These are phyloP conservation scores for Striga asiatica DNA, from an alignment of 257 asterid species.

Conservation along the genomic window DNA sequence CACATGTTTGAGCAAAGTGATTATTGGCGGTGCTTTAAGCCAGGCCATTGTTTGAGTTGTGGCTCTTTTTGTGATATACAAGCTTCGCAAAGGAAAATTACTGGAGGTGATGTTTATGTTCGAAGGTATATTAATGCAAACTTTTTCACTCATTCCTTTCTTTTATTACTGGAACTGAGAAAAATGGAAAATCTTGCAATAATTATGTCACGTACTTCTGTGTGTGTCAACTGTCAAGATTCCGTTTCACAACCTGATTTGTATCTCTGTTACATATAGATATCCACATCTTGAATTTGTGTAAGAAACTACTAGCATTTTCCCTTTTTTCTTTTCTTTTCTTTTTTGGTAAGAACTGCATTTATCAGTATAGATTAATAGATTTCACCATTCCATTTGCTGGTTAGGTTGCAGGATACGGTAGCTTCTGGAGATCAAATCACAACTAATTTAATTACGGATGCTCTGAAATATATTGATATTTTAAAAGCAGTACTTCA, in stretches of 20 bases:
- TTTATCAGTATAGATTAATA: constrained; percentile 7
- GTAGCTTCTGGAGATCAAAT: constrained; percentile 31
- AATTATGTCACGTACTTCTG: no score
- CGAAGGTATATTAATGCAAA: constrained; percentile 37
- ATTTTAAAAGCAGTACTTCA: constrained; percentile 36
- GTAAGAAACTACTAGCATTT: background rate
- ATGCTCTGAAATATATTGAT: constrained; percentile 34
- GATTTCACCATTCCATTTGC: background rate
- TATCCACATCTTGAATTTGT: background rate
- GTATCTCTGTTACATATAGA: background rate
- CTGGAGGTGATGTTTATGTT: constrained; percentile 34
- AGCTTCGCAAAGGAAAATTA: constrained; percentile 32
- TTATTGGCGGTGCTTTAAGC: constrained; percentile 24
- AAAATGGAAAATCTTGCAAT: background rate
- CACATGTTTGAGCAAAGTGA: constrained; percentile 28
- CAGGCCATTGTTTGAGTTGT: constrained; percentile 59
- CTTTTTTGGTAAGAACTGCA: background rate
- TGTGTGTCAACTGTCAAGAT: no score
- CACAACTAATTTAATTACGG: constrained; percentile 21
- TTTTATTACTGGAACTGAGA: background rate
- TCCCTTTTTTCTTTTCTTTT: no score
- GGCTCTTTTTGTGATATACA: constrained; percentile 45
- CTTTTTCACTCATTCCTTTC: no score
- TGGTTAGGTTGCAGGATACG: constrained; percentile 59
- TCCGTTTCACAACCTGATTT: background rate